These are phyloP conservation scores for Thyridium curvatum DNA, from an alignment of 2,329 filamentous ascomycete species.

Conservation along the genomic window DNA sequence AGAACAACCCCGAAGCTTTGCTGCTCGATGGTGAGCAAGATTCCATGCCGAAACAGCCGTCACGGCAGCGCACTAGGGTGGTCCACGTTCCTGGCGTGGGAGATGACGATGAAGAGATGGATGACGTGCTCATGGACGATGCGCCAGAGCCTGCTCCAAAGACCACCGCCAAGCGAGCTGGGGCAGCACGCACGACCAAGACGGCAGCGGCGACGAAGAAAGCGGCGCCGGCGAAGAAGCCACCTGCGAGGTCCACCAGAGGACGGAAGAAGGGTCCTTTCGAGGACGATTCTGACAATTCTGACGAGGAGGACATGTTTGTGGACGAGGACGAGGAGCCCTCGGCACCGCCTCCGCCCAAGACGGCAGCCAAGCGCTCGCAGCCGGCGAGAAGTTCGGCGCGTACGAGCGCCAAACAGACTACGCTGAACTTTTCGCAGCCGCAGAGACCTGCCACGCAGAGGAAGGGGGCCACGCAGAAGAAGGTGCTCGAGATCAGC, in stretches of 20 bases:
- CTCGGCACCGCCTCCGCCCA: constrained; percentile 30
- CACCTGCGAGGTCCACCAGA: constrained; percentile 32
- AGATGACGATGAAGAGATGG: constrained; percentile 31
- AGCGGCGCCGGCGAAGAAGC: constrained; percentile 24
- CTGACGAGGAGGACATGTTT: constrained; percentile 40
- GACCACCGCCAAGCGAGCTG: constrained; percentile 17
- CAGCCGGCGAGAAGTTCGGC: constrained; percentile 22
- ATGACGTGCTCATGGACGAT: constrained; percentile 46
- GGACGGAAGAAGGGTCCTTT: constrained; percentile 36
- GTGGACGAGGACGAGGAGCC: constrained; percentile 48
- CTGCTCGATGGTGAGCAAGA: constrained; percentile 26
- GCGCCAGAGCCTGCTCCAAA: constrained; percentile 33
- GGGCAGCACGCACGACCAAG: constrained; percentile 22
- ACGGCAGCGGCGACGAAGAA: constrained; percentile 34
- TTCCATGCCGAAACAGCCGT: constrained; percentile 24
- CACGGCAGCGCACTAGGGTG: constrained; percentile 28
- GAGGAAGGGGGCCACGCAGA: constrained; percentile 32
- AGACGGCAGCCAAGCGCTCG: constrained; percentile 21
- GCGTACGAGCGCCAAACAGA: constrained; percentile 30
- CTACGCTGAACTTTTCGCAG: constrained; percentile 44
- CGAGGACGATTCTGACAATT: constrained; percentile 25
- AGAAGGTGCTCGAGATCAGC: constrained; percentile 51
- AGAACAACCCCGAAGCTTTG: constrained; percentile 65
- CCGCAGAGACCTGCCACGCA: constrained; percentile 12
- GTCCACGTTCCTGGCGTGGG: constrained; percentile 7